Conservation (phyloP, 148 eudicot genomes). For the Diospyros kaki region DNA sequence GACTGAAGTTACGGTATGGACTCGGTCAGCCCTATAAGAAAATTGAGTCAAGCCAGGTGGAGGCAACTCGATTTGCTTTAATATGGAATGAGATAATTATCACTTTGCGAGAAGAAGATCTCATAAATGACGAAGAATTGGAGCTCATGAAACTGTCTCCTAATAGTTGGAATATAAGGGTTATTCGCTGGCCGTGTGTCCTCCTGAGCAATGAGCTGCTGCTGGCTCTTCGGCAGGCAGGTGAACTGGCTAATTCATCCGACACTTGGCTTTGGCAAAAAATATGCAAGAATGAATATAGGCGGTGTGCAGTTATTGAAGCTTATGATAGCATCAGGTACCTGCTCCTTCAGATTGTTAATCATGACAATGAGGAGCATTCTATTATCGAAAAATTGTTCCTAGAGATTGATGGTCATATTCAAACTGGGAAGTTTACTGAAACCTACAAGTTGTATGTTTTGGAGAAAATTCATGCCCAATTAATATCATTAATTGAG, state of each 20-base stretch:
- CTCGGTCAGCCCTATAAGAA: slow-evolving; percentile 71
- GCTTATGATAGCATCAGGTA: slow-evolving; percentile 70
- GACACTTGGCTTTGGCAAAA: slow-evolving; percentile 65
- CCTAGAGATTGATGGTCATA: slow-evolving; percentile 49
- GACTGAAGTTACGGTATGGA: slow-evolving; percentile 79
- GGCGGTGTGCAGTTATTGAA: slow-evolving; percentile 85
- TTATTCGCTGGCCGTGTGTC: slow-evolving; percentile 91
- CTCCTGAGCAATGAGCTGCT: slow-evolving; percentile 87
- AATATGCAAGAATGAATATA: slow-evolving; percentile 77
- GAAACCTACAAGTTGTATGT: slow-evolving; percentile 39
- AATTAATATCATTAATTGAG: slow-evolving; percentile 54
- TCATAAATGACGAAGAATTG: slow-evolving; percentile 71
- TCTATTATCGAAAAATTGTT: slow-evolving; percentile 52
- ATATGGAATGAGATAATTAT: slow-evolving; percentile 88
- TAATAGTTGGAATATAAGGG: slow-evolving; percentile 77
- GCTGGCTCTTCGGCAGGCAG: slow-evolving; percentile 73
- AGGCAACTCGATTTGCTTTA: slow-evolving; percentile 78
- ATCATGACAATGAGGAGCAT: slow-evolving; percentile 58
- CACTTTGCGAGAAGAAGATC: slow-evolving; percentile 83
- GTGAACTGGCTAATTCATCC: slow-evolving; percentile 36
- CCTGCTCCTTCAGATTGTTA: slow-evolving; percentile 56
- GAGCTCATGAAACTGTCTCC: slow-evolving; percentile 84
- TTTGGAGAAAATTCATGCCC: slow-evolving; percentile 50
- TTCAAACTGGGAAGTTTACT: slow-evolving; percentile 44
- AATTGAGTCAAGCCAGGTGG: slow-evolving; percentile 80